A percentile compares a stretch with the other conserved stretches of the same genome.
These are phyloP conservation scores for Zostera marina DNA, from an alignment of 116 monocot genomes.

Conservation along the genomic window DNA sequence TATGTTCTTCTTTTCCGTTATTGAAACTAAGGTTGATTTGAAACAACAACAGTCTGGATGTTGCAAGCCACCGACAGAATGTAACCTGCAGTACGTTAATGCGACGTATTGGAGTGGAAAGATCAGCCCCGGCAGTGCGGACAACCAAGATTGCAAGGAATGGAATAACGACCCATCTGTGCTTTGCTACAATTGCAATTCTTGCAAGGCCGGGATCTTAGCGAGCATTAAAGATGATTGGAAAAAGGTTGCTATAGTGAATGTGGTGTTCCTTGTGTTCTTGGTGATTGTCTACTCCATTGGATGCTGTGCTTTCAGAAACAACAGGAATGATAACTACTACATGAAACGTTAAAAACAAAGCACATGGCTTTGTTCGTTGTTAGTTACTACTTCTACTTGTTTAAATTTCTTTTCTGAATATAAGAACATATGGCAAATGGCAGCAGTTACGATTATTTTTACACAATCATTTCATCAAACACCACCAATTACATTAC, in stretches of 20 bases:
- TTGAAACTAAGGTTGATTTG: too few relatives aligned
- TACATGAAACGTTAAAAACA: not conserved
- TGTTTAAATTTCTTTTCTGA: too few relatives aligned
- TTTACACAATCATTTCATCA: too few relatives aligned
- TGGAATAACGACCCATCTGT: constrained; percentile 19
- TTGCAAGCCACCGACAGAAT: constrained; percentile 29
- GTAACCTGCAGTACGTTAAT: constrained; percentile 13
- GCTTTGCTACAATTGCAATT: constrained; percentile 30
- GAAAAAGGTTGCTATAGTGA: constrained; percentile 27
- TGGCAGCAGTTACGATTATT: too few relatives aligned
- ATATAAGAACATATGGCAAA: too few relatives aligned
- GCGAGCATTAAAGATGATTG: constrained; percentile 24
- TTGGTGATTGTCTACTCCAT: constrained; percentile 41
- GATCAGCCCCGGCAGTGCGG: not conserved
- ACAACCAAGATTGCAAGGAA: constrained; percentile 13
- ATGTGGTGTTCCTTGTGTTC: constrained; percentile 19
- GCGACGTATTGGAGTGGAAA: constrained; percentile 16
- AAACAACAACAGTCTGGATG: constrained; percentile 48
- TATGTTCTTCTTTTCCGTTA: not conserved
- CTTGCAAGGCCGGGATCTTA: constrained; percentile 41
- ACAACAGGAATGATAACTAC: not conserved
- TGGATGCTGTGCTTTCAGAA: constrained; percentile 16
- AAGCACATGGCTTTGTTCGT: too few relatives aligned
- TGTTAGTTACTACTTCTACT: too few relatives aligned
- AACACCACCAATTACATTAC: too few relatives aligned